Percentiles rank a stretch among this genome's conserved stretches.
Conservation (phyloP, 306 rosid species). For the Parietaria judaica region DNA sequence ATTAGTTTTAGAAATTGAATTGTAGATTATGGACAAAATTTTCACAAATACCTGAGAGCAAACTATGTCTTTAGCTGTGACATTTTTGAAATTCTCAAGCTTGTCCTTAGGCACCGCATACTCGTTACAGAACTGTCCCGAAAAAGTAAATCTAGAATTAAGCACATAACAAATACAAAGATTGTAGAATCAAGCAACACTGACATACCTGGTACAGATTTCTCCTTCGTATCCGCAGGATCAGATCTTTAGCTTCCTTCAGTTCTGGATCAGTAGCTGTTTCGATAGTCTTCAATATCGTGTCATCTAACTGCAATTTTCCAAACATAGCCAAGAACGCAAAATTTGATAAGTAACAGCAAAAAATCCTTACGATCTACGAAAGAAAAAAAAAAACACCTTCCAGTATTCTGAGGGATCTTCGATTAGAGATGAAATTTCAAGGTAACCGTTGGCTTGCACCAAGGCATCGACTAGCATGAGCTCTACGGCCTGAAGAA, state of each 20-base stretch:
- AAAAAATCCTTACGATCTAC: constrained; percentile 12
- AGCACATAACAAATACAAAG: background rate
- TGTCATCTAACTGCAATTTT: constrained; percentile 78
- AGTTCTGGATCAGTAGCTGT: constrained; percentile 53
- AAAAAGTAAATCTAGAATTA: background rate
- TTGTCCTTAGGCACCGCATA: constrained; percentile 89
- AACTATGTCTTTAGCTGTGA: constrained; percentile 86
- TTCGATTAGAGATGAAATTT: constrained; percentile 52
- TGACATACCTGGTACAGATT: constrained; percentile 63
- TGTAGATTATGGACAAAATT: constrained; percentile 6
- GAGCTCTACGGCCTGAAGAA: constrained; percentile 79
- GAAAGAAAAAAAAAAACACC: constrained; percentile 35
- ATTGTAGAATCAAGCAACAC: too few species aligned
- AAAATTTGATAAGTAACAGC: constrained; percentile 1
- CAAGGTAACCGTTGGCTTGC: constrained; percentile 59
- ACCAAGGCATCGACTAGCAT: constrained; percentile 81
- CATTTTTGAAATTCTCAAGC: constrained; percentile 63
- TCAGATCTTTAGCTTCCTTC: constrained; percentile 74
- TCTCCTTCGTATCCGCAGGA: constrained; percentile 78
- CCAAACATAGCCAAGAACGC: constrained; percentile 10
- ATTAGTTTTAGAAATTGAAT: constrained; percentile 3
- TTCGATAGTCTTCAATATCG: constrained; percentile 77
- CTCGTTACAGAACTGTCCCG: constrained; percentile 78
- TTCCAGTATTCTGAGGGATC: constrained; percentile 87
- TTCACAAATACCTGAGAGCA: constrained; percentile 63